Percentiles rank a stretch among this genome's conserved stretches.
Evolutionary conservation across 1,284 basidiomycete species (phyloP).

Genomic region (Cystobasidiaceae sp.): DNA sequence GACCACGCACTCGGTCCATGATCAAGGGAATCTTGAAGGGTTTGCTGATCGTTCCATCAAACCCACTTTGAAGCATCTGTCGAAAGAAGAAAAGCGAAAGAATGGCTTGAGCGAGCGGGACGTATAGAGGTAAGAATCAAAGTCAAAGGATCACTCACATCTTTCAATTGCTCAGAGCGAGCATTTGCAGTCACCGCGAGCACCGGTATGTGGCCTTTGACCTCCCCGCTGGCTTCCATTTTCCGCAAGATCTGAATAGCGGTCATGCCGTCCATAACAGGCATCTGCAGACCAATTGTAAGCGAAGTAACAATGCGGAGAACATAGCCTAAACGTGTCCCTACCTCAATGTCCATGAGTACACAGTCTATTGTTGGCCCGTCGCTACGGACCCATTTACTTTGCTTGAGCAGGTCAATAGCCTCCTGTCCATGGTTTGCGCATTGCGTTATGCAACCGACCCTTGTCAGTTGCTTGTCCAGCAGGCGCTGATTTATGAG

Average conservation of each 20-base stretch:
- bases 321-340: neutral
- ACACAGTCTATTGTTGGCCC: conserved; percentile 15
- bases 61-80: conserved; percentile 24
- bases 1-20: conserved; percentile 21
- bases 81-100: too few relatives aligned
- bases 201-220: conserved; percentile 22
- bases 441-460: conserved; percentile 34
- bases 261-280: conserved; percentile 27
- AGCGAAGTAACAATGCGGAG: neutral
- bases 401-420: conserved; percentile 33
- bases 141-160: neutral
- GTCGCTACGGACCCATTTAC: conserved; percentile 15
- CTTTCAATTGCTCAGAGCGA: conserved; percentile 12
- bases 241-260: conserved; percentile 19
- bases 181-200: conserved; percentile 32
- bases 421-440: conserved; percentile 41
- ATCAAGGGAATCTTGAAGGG: conserved; percentile 30
- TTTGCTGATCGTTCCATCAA: conserved; percentile 26
- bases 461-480: conserved; percentile 34
- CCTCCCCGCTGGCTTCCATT: conserved; percentile 8
- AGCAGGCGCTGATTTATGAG: conserved; percentile 38
- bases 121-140: too few relatives aligned
- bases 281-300: conserved; percentile 15
- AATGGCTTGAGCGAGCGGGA: too few relatives aligned
- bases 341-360: conserved; percentile 23